Evolutionary conservation across 345 rosid species (phyloP).

Genomic region (Chamaenerion angustifolium): DNA sequence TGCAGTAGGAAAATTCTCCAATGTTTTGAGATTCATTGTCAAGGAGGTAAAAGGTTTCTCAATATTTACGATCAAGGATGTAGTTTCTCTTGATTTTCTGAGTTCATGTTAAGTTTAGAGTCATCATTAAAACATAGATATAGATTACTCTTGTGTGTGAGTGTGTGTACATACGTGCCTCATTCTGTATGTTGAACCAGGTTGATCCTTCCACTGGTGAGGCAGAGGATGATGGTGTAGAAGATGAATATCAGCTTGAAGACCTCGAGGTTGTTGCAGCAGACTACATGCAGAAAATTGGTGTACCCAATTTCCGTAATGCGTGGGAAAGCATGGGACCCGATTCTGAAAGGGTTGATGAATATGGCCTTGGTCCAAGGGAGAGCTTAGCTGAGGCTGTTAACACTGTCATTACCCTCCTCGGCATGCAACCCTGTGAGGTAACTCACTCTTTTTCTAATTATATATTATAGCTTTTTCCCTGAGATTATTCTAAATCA

Average conservation of each 20-base stretch:
- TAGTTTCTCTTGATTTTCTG: no score
- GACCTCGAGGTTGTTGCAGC: constrained; percentile 88
- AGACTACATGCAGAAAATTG: constrained; percentile 76
- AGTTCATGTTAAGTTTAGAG: no score
- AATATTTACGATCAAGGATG: no score
- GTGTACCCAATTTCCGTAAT: constrained; percentile 84
- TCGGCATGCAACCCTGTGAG: constrained; percentile 99
- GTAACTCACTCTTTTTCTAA: constrained; percentile 12
- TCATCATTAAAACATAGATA: no score
- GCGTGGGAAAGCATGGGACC: constrained; percentile 87
- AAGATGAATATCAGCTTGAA: constrained; percentile 94
- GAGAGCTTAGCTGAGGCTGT: constrained; percentile 79
- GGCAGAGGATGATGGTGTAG: constrained; percentile 90
- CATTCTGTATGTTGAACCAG: constrained; percentile 16
- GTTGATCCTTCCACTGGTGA: constrained; percentile 86
- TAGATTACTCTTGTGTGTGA: no score
- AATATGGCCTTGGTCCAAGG: constrained; percentile 92
- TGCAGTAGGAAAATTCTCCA: constrained; percentile 78
- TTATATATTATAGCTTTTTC: no score
- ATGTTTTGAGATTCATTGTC: constrained; percentile 68
- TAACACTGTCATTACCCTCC: constrained; percentile 72
- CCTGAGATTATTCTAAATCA: no score
- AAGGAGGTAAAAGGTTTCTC: constrained; percentile 47
- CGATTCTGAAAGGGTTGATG: constrained; percentile 71
- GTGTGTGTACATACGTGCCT: no score